Evolutionary conservation across 2,329 filamentous ascomycete species (phyloP).

Genomic region (Cordyceps cicadae): DNA sequence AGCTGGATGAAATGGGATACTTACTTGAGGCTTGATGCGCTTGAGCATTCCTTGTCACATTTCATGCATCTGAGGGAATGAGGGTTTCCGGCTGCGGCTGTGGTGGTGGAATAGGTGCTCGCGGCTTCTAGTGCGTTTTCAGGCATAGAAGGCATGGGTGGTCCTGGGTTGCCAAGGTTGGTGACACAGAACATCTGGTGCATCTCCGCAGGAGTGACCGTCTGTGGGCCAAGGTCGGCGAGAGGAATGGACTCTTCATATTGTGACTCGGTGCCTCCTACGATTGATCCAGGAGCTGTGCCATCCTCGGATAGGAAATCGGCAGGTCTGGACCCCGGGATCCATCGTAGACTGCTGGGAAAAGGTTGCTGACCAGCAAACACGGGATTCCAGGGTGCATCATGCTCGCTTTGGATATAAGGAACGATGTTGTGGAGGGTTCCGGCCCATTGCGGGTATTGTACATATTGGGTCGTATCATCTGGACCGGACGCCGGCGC

Average conservation of each 20-base stretch:
- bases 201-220: neutral
- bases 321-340: neutral
- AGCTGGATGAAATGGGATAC: neutral
- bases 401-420: neutral
- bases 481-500: neutral
- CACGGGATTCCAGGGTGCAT: neutral
- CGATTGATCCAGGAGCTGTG: neutral
- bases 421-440: neutral
- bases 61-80: neutral
- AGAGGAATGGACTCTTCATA: neutral
- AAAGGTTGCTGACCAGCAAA: neutral
- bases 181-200: neutral
- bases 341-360: neutral
- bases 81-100: neutral
- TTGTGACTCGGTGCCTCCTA: neutral
- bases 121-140: neutral
- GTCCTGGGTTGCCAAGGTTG: neutral
- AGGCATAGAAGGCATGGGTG: conserved; percentile 4
- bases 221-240: neutral
- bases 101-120: neutral
- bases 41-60: neutral
- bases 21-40: conserved; percentile 8
- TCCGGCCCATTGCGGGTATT: neutral
- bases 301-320: neutral
- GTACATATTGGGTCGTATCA: neutral